Evolutionary conservation across 2,329 filamentous ascomycete species (phyloP).

Genomic region (Coniochaeta sp.): DNA sequence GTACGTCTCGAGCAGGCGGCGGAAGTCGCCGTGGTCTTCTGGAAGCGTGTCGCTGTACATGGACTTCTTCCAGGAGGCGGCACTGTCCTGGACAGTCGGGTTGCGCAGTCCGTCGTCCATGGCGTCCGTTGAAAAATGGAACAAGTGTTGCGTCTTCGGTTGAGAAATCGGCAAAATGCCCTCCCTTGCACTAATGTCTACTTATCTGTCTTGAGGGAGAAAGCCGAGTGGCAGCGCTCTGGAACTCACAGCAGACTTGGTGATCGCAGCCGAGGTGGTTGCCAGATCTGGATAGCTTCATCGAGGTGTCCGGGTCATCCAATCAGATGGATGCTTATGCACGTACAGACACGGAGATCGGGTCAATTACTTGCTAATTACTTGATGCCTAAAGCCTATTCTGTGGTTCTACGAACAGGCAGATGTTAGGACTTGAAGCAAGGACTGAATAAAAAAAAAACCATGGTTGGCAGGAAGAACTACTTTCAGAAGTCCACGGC

Average conservation of each 20-base stretch:
- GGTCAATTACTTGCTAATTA: not conserved
- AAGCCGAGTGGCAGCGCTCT: too few relatives aligned
- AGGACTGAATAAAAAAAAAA: too few relatives aligned
- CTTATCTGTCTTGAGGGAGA: too few relatives aligned
- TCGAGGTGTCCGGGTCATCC: not conserved
- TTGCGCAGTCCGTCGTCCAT: not conserved
- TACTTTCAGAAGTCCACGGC: too few relatives aligned
- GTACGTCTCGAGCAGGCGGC: slow-evolving; percentile 12
- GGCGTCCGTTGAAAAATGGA: not conserved
- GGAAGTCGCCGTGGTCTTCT: not conserved
- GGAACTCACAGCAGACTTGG: too few relatives aligned
- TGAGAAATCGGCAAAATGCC: too few relatives aligned
- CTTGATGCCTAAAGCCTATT: too few relatives aligned
- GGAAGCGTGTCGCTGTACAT: not conserved
- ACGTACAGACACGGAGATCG: not conserved
- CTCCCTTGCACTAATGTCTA: too few relatives aligned
- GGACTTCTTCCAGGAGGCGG: not conserved
- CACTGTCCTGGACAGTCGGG: not conserved
- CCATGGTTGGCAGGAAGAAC: too few relatives aligned
- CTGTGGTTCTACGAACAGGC: too few relatives aligned
- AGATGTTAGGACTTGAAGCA: too few relatives aligned
- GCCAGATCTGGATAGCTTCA: not conserved
- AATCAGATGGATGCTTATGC: not conserved
- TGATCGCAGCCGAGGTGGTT: not conserved
- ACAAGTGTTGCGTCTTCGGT: too few relatives aligned